phyloP scores from a whole-genome alignment of 2,329 filamentous ascomycete species.

The Ophidiomyces ophidiicola region DNA sequence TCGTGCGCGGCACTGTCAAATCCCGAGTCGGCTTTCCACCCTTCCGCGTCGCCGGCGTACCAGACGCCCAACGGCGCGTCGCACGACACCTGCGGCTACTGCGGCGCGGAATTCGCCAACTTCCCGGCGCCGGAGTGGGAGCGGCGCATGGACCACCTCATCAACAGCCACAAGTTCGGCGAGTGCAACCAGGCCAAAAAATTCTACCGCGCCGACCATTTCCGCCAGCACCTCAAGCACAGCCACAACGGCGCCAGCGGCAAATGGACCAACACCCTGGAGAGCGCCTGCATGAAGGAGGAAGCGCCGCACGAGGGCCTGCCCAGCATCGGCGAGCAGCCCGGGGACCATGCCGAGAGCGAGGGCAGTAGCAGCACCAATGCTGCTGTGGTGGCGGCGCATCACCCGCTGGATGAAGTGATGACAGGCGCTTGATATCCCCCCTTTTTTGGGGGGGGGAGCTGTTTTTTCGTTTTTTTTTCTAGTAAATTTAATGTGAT shows the following conservation, averaged over 20 bases:
- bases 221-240: constrained; percentile 95
- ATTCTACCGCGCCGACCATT: constrained; percentile 94
- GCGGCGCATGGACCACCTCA: constrained; percentile 70
- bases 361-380: constrained; percentile 1
- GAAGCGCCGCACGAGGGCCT: constrained; percentile 39
- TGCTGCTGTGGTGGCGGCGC: constrained; percentile 1
- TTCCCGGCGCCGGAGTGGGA: constrained; percentile 74
- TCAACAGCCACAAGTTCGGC: constrained; percentile 86
- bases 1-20: constrained; percentile 74
- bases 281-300: constrained; percentile 93
- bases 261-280: constrained; percentile 97
- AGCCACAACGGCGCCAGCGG: constrained; percentile 91
- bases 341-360: constrained; percentile 10
- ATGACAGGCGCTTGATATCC: constrained; percentile 10
- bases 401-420: constrained; percentile 10
- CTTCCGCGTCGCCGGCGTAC: constrained; percentile 45
- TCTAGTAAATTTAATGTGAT: neutral
- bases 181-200: constrained; percentile 99
- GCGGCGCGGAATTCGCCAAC: constrained; percentile 78
- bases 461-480: neutral
- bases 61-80: constrained; percentile 28
- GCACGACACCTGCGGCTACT: constrained; percentile 80
- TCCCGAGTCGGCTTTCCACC: constrained; percentile 74
- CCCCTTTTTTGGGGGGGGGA: no score
- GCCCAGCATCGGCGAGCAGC: constrained; percentile 19